Evolutionary conservation across 768 basidiomycete genomes (phyloP), one percentile per base, ranked within the genome.

Genomic region (Mycena latifolia): DNA sequence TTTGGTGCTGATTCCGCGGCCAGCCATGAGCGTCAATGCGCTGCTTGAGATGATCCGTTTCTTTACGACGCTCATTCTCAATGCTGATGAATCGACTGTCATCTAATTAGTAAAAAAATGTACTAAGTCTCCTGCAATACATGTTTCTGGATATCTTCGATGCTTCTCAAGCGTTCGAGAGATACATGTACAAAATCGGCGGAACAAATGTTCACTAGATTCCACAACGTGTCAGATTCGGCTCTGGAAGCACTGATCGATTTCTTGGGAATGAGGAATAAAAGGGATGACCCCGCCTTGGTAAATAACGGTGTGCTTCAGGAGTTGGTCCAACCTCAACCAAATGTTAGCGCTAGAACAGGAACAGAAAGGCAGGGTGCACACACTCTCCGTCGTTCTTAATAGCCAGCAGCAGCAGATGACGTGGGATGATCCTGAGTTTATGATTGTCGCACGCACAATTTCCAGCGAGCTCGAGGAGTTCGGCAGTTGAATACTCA

Each of bases 401-500:
- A 77, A 94, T 89, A 61, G 92, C 93, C n/a, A n/a, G n/a, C 45
- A 94, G 86, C 71, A 92, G 90, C 53, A 94, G 76, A 80, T 94
- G 91, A 63, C 93, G 88, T 80, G 94, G 94, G 22, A 91, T 88
- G 70, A 95, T 94, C 80, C 92, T 88, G 67, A 86, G 85, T 83
- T 92, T 93, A 82, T 92, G 91, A 82, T 92, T 89, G 75, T 93
- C 91, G 65, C 89, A 86, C 53, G 92, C 92, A 35, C 89, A 87
- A 72, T 88, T 89, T 6, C 94, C 94, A 58, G 94, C 92, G 48
- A 95, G 83, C 78, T 95, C 94, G 56, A 95, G 86, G 73, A 96
- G 89, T 78, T 96, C 94, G 29, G 94, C 94, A 8, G 89, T 86
- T 37, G 95, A 86, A 77, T 96, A 95, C 78, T 95, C 94, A 28